Conservation (phyloP, 2,329 filamentous ascomycete genomes). For the Ophiobolus disseminans region DNA sequence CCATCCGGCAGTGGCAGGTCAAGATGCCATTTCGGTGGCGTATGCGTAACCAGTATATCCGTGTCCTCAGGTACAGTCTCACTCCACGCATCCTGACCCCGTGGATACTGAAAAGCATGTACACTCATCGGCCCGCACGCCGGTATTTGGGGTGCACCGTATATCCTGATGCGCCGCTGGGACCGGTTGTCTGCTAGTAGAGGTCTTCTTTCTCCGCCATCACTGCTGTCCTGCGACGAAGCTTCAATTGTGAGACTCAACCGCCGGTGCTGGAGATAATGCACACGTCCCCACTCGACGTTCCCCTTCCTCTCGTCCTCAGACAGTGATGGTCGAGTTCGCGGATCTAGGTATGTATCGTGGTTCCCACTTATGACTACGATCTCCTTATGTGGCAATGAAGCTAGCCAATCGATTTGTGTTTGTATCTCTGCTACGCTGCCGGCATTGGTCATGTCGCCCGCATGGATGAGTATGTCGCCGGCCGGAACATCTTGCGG, state of each 20-base stretch:
- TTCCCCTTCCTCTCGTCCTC: constrained; percentile 62
- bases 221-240: constrained; percentile 12
- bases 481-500: constrained; percentile 71
- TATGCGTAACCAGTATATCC: constrained; percentile 83
- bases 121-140: constrained; percentile 69
- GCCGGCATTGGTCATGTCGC: constrained; percentile 80
- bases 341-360: constrained; percentile 81
- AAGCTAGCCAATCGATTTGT: constrained; percentile 83
- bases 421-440: constrained; percentile 75
- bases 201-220: constrained; percentile 20
- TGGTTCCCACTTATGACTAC: constrained; percentile 88
- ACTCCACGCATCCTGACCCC: constrained; percentile 72
- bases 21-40: constrained; percentile 76
- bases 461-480: constrained; percentile 88
- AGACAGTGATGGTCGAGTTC: constrained; percentile 59
- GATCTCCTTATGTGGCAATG: constrained; percentile 78
- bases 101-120: constrained; percentile 79
- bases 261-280: constrained; percentile 76
- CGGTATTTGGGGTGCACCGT: constrained; percentile 83
- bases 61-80: constrained; percentile 73
- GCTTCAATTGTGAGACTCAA: constrained; percentile 63
- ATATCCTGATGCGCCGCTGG: constrained; percentile 69
- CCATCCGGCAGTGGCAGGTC: constrained; percentile 65
- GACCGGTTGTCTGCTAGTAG: constrained; percentile 23
- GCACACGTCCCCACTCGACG: constrained; percentile 71